A percentile compares a stretch with the other conserved stretches of the same genome.
phyloP scores from a whole-genome alignment of 2,329 filamentous ascomycete genomes.

The Colletotrichum scovillei region DNA sequence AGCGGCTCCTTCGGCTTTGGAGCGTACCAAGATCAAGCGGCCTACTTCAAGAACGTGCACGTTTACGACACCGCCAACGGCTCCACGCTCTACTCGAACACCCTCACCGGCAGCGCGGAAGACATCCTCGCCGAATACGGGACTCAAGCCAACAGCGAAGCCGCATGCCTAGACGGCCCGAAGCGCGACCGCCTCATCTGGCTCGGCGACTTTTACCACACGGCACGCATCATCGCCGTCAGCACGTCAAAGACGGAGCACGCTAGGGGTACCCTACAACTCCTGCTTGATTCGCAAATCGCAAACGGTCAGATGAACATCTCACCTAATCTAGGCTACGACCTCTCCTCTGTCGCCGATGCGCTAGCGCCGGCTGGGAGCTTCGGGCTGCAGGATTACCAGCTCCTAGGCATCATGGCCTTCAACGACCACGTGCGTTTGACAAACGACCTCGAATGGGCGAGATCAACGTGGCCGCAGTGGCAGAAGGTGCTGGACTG shows the following conservation, averaged over 20 bases:
- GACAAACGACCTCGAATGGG: slow-evolving; percentile 35
- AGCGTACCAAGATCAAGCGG: slow-evolving; percentile 51
- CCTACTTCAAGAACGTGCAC: slow-evolving; percentile 48
- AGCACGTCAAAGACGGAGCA: slow-evolving; percentile 50
- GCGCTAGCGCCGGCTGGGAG: neutral
- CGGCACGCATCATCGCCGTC: slow-evolving; percentile 47
- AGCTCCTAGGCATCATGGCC: slow-evolving; percentile 37
- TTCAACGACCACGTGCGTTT: slow-evolving; percentile 36
- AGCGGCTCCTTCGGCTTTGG: slow-evolving; percentile 53
- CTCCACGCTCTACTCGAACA: slow-evolving; percentile 45
- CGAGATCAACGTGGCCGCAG: slow-evolving; percentile 30
- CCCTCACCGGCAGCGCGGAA: slow-evolving; percentile 40
- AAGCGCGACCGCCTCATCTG: slow-evolving; percentile 70
- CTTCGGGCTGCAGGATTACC: slow-evolving; percentile 36
- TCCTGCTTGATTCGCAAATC: slow-evolving; percentile 39
- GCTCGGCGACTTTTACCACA: slow-evolving; percentile 66
- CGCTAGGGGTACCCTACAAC: slow-evolving; percentile 47
- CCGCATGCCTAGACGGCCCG: slow-evolving; percentile 59
- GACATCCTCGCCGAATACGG: slow-evolving; percentile 49
- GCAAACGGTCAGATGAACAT: slow-evolving; percentile 33
- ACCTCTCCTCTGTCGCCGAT: slow-evolving; percentile 5
- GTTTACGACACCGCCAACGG: slow-evolving; percentile 41
- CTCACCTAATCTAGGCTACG: slow-evolving; percentile 32
- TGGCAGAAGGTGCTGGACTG: slow-evolving; percentile 32
- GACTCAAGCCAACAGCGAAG: slow-evolving; percentile 44